Base-by-base conservation (phyloP, 768 basidiomycete genomes). In the Xerocomellus chrysenteron region DNA sequence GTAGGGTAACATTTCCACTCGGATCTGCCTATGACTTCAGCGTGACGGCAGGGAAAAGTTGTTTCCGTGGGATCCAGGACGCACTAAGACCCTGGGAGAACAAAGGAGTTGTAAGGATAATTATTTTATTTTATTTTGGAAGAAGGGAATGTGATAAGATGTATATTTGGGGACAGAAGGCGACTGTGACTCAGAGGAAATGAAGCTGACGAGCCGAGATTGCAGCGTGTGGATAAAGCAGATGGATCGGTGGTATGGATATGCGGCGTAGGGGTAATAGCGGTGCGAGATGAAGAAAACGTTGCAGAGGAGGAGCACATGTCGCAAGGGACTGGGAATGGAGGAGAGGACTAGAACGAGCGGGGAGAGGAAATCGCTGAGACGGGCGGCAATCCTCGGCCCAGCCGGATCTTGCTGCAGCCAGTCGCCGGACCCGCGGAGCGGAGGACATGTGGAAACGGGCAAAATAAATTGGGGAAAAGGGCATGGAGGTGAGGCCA, bases 261-360 rank as follows among this genome's bases (percentile, higher is more conserved):
- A 53, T 57, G 57, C 59, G 63, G 63, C 60, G 68, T 50, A 56
- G 60, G 61, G 56, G 68, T 57, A 28, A 67, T 56, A 59, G 65
- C 59, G 58, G 61, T 57, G 53, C 40, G 51, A 65, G 64, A 71
- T 71, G 70, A 72, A 73, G 56, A 66, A 68, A 73, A 71, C 72
- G 70, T 72, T 72, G 64, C 55, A 59, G 26, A 35, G 46, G 36
- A 26, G 54, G 60, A 41, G 54, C 66, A 66, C 61, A 58, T 68
- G 67, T 68, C 50, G 39, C 50, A 49, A 56, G 56, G 54, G 48
- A 47, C 52, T 52, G 57, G 47, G 49, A 57, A 49, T 46, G 55
- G 55, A 58, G 66, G 36, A 33, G 14, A 43, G 19, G 21, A 12
- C 26, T 46, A 28, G 28, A 7, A 21, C 36, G 56, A 57, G 48